Base-by-base conservation (phyloP, 1,284 basidiomycete genomes). In the Rhodofomes roseus region DNA sequence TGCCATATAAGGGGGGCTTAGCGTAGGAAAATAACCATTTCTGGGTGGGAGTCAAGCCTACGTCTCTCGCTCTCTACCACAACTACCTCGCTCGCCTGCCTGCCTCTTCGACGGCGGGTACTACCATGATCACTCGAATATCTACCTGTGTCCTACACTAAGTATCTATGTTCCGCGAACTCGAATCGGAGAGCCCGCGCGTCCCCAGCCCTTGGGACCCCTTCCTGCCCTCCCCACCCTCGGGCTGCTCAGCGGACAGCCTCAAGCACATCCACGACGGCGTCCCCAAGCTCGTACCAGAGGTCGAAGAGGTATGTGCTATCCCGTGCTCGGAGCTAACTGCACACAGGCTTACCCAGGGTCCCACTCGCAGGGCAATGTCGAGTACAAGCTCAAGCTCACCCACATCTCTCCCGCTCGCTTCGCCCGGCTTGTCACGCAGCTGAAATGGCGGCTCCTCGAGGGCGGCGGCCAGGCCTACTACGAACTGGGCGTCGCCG, bases 361-460 rank as follows among this genome's bases (percentile, higher is more conserved):
- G 14, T 5, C 9, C n/a, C 31, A 11, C 50, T 22, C 43, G 23
- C 56, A 90, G 76, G 90, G 90, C 14, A 92, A 92, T 64, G 82
- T 93, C 65, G 92, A 94, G 72, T 94, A 94, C 78, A 94, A 94
- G 74, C 83, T 93, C 23, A 89, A 92, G 70, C 86, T 94, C 20
- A 79, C 89, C 18, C 76, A 81, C 54, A 88, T 92, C 0, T 82
- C 88, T 14, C 81, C 86, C 0, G 80, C 85, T 12, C 89, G 90
- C 44, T 90, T 93, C 67, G 81, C 83, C 3, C 83, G 89, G 41
- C 87, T 97, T 18, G 90, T 95, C 58, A 96, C 95, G 1, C 95
- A 97, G 76, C 86, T 96, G 74, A 95, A 96, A 73, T 97, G 95
- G 95, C 84, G 95, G 3, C 81, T 97, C 4, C 86, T 95, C 54